Evolutionary conservation across 306 rosid species (phyloP), one percentile per base, ranked within the genome.

Genomic region (Medicago lupulina): DNA sequence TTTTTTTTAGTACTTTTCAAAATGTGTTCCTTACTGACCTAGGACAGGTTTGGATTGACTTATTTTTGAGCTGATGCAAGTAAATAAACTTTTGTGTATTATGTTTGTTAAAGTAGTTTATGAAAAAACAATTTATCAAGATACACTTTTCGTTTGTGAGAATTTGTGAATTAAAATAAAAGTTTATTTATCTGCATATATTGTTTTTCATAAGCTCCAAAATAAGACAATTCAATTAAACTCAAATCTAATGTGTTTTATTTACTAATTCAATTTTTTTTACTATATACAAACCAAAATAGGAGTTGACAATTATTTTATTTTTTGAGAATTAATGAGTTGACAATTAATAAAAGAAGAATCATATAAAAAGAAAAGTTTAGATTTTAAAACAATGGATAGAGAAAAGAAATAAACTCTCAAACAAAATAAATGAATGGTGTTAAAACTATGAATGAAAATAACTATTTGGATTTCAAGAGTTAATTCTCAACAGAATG

Each of bases 401-500:
- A 19, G 13, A 55, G 16, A 10, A 25, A 31, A 8, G 10, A 23
- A 7, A 39, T 16, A 38, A 36, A 2, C 7, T 6, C 3, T 53
- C 0, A 17, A 41, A 57, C 36, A 31, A 12, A 47, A 65, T 14
- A 73, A 21, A 18, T 8, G 4, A 47, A 73, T 44, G 7, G 57
- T 38, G 40, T 57, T 5, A 77, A 21, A 46, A 34, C 2, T 47
- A 28, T 28, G 39, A 46, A 55, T 67, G 34, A 66, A 53, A 13
- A 72, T 34, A 51, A 15, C 7, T 46, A 10, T 71, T 50, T 47
- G 81, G 39, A 51, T 13, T 40, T 59, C 0, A 12, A 59, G 17
- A 39, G 40, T 7, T 1, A 71, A 23, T 71, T 25, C 4, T 60
- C 0, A 82, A 74, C 39, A 36, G 81, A 68, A 73, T 50, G 50